Percentiles rank a stretch among this genome's conserved stretches.
These are phyloP conservation scores for Tetraselmis striata DNA, from an alignment of 139 green algal genomes.

Conservation along the genomic window DNA sequence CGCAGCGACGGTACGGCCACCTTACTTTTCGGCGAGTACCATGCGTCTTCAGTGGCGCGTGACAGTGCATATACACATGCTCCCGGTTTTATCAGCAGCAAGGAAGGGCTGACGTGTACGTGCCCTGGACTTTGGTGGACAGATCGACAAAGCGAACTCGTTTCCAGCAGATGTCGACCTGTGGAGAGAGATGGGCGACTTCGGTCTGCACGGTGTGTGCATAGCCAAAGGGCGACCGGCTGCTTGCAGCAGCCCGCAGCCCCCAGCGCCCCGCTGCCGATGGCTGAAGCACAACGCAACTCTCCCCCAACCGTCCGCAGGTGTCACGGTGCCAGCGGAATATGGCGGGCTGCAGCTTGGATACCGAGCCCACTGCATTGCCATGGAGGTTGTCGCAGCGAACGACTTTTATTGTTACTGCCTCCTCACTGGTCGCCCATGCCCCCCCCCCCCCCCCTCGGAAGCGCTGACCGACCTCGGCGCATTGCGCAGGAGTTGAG, in stretches of 20 bases:
- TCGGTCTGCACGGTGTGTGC: slow-evolving; percentile 67
- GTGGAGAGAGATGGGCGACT: slow-evolving; percentile 77
- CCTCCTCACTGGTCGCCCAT: neutral
- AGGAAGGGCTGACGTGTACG: neutral
- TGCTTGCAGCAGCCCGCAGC: neutral
- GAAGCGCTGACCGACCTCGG: neutral
- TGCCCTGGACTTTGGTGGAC: no score
- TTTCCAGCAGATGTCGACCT: slow-evolving; percentile 73
- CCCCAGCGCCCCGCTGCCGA: neutral
- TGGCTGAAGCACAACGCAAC: neutral
- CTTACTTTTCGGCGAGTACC: neutral
- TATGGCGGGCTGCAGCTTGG: slow-evolving; percentile 80
- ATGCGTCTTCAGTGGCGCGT: neutral
- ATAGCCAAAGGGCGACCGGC: neutral
- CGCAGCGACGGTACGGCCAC: slow-evolving; percentile 29
- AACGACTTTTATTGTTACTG: no score
- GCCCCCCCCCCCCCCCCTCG: neutral
- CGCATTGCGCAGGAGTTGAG: slow-evolving; percentile 60
- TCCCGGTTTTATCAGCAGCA: neutral
- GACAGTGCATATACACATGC: neutral
- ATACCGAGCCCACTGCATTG: slow-evolving; percentile 78
- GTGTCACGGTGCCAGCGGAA: slow-evolving; percentile 64
- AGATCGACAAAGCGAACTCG: slow-evolving; percentile 66
- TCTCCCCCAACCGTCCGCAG: slow-evolving; percentile 14
- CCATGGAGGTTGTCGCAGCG: slow-evolving; percentile 79